Percentiles rank a stretch among this genome's conserved stretches.
Evolutionary conservation across 768 basidiomycete species (phyloP).

Genomic region (Boletellus emodensis): DNA sequence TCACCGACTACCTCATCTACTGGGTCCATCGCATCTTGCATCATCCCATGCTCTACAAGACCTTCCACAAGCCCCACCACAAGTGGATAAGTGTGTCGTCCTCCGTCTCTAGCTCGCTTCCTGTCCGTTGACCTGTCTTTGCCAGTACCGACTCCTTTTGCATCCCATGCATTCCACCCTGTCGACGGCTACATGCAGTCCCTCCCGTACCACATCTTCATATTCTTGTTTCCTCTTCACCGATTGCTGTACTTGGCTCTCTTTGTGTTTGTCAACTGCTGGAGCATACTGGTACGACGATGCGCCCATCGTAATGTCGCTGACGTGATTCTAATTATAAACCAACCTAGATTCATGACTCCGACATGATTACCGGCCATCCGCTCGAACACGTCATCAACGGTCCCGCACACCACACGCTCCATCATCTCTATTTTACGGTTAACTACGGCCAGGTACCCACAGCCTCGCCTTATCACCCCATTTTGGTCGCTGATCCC

Average conservation of each 20-base stretch:
- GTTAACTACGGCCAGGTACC: constrained; percentile 90
- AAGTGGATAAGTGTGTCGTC: constrained; percentile 83
- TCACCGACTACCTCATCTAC: constrained; percentile 93
- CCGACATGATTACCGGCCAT: constrained; percentile 95
- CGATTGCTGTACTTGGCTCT: constrained; percentile 77
- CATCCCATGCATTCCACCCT: constrained; percentile 97
- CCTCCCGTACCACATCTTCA: constrained; percentile 90
- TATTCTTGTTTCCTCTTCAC: constrained; percentile 88
- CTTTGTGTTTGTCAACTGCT: constrained; percentile 90
- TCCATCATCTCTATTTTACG: constrained; percentile 96
- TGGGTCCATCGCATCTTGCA: constrained; percentile 96
- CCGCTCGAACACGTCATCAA: constrained; percentile 88
- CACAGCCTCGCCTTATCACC: constrained; percentile 42
- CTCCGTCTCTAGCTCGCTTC: background rate
- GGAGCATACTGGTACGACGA: constrained; percentile 79
- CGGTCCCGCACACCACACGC: constrained; percentile 96
- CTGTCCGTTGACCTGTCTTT: constrained; percentile 4
- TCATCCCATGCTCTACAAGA: constrained; percentile 81
- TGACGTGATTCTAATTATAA: background rate
- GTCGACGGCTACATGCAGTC: constrained; percentile 94
- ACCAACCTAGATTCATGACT: constrained; percentile 82
- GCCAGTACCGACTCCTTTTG: constrained; percentile 92
- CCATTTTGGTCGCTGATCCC: constrained; percentile 14
- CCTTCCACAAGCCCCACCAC: constrained; percentile 96
- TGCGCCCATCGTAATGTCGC: too few relatives aligned